Base-by-base conservation (phyloP, 192 early-diverging fungal genomes). In the Diversispora epigaea region DNA sequence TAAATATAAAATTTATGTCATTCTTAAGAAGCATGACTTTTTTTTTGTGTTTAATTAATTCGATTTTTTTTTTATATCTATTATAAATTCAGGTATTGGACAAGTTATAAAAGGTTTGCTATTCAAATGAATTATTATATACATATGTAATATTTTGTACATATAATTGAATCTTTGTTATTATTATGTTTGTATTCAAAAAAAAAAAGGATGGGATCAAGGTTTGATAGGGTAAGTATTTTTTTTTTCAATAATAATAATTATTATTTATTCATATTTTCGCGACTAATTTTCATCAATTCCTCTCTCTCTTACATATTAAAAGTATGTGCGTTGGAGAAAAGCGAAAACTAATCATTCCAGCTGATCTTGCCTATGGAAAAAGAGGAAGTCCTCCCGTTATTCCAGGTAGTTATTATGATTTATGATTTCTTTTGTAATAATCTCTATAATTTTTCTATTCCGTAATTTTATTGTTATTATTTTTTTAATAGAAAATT, bases 321-420 rank as follows among this genome's bases (percentile, higher is more conserved):
- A n/a, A 25, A 43, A 84, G 83, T 49, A 94, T 93, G 93, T 93
- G 93, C 64, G 76, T 91, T 67, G 93, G 93, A 56, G 93, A 95
- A 82, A 89, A 93, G 81, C 79, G 92, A 39, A 86, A 79, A 77
- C 77, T 95, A 62, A 85, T 84, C 10, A 94, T 94, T 76, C 93
- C 93, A 40, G 71, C 92, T 49, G 56, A 82, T 49, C 70, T 93
- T 49, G 88, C 81, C 40, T 82, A 85, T 61, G 89, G 89, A n/a
- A 62, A 78, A 63, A 85, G 88, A 21, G 80, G 79, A 19, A 79
- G 76, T 62, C 85, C 86, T 57, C 74, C 76, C 2, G 68, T 77
- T 40, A 80, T 81, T 61, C 81, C 82, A 11, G 80, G 77, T 70
- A 77, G 76, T 72, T 77, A 19, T n/a, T n/a, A n/a, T n/a, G n/a